phyloP scores from a whole-genome alignment of 768 basidiomycete species.

The Amanita exitialis region DNA sequence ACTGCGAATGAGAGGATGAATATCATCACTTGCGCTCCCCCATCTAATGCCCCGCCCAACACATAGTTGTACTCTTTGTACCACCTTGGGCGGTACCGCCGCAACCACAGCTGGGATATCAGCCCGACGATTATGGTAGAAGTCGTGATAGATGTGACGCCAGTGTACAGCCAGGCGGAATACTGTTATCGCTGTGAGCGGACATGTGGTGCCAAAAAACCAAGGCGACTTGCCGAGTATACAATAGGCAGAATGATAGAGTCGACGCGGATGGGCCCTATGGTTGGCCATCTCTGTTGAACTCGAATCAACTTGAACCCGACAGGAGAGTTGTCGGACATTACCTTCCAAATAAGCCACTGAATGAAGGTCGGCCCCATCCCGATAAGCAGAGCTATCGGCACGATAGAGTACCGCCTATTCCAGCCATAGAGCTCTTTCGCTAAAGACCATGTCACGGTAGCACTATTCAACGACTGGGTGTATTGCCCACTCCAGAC shows the following conservation, averaged over 20 bases:
- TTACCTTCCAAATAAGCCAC: conserved; percentile 42
- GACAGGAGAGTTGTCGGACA: too few species aligned
- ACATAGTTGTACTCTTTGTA: conserved; percentile 62
- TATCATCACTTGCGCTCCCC: conserved; percentile 56
- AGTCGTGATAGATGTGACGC: conserved; percentile 43
- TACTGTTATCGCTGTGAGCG: conserved; percentile 5
- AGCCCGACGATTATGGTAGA: conserved; percentile 42
- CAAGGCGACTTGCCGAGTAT: conserved; percentile 19
- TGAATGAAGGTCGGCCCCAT: conserved; percentile 41
- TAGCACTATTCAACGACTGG: conserved; percentile 45
- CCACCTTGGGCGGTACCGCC: conserved; percentile 51
- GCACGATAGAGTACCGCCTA: conserved; percentile 48
- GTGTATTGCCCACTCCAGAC: conserved; percentile 49
- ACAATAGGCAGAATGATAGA: conserved; percentile 47
- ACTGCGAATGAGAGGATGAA: conserved; percentile 57
- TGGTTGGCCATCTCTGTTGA: conserved; percentile 38
- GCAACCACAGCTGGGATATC: conserved; percentile 50
- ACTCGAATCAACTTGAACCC: too few species aligned
- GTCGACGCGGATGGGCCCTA: conserved; percentile 40
- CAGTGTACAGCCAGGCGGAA: conserved; percentile 35
- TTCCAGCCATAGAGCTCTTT: conserved; percentile 43
- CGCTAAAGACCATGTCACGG: conserved; percentile 57
- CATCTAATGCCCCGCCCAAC: conserved; percentile 55
- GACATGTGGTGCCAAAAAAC: too few species aligned
- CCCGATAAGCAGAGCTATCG: conserved; percentile 43